Conservation (phyloP, 768 basidiomycete species). For the Boletus rubropictus region DNA sequence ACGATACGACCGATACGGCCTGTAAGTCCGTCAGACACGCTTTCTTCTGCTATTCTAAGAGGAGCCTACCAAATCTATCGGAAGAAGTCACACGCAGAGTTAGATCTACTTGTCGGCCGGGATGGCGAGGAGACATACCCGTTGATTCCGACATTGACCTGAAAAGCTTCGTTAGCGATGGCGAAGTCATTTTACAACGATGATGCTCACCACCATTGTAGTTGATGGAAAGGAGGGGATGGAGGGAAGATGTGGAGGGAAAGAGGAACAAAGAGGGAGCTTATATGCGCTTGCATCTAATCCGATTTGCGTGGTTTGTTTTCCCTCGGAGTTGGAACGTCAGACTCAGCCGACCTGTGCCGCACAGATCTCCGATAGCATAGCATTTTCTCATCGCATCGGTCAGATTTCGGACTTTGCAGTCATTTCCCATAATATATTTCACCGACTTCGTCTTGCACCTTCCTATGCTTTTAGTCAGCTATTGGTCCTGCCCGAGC, state of each 20-base stretch:
- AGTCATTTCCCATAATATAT: too few relatives aligned
- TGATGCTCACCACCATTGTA: constrained; percentile 27
- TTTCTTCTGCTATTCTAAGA: neutral
- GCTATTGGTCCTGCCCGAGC: too few relatives aligned
- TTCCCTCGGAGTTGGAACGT: constrained; percentile 25
- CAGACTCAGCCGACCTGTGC: constrained; percentile 8
- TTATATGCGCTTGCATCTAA: constrained; percentile 28
- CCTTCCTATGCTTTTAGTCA: too few relatives aligned
- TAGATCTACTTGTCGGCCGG: constrained; percentile 6
- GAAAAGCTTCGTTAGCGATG: constrained; percentile 3
- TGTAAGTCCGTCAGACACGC: constrained; percentile 17
- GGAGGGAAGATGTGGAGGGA: neutral
- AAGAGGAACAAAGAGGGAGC: constrained; percentile 3
- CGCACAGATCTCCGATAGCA: constrained; percentile 4
- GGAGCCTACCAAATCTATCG: constrained; percentile 62
- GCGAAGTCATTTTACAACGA: neutral
- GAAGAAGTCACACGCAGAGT: constrained; percentile 8
- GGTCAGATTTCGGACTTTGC: too few relatives aligned
- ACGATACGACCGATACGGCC: constrained; percentile 99
- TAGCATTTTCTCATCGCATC: neutral
- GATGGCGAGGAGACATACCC: constrained; percentile 51
- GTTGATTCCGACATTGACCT: constrained; percentile 94
- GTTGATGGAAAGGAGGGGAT: constrained; percentile 5
- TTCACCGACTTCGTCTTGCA: neutral
- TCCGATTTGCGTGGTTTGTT: constrained; percentile 19